These are phyloP conservation scores for Brasenia schreberi DNA, from an alignment of 164 flowering plant species.

Conservation along the genomic window DNA sequence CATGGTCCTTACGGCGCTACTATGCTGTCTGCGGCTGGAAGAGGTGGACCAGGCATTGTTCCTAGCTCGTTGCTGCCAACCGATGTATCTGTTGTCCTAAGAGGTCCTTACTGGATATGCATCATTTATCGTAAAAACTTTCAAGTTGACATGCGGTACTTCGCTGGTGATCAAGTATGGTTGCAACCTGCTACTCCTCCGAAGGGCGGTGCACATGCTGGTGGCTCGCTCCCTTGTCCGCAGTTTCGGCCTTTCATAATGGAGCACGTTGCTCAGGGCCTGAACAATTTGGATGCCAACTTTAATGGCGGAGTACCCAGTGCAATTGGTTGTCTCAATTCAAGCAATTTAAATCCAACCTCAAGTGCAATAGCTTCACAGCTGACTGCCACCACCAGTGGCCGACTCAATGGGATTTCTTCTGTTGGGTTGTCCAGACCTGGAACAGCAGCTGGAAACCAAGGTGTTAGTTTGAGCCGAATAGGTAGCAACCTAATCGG, in stretches of 20 bases:
- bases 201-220: slow-evolving; percentile 69
- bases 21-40: slow-evolving; percentile 67
- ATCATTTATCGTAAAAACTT: slow-evolving; percentile 84
- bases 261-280: slow-evolving; percentile 99
- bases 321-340: slow-evolving; percentile 31
- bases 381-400: slow-evolving; percentile 30
- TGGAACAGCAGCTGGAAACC: slow-evolving; percentile 22
- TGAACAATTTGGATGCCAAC: slow-evolving; percentile 75
- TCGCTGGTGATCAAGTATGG: slow-evolving; percentile 99
- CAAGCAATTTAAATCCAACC: slow-evolving; percentile 25
- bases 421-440: slow-evolving; percentile 46
- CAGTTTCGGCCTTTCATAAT: slow-evolving; percentile 98
- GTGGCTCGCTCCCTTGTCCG: slow-evolving; percentile 97
- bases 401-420: slow-evolving; percentile 35
- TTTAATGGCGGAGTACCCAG: slow-evolving; percentile 45
- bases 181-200: slow-evolving; percentile 99
- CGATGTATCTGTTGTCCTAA: slow-evolving; percentile 92
- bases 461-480: slow-evolving; percentile 42
- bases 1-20: slow-evolving; percentile 53
- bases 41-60: slow-evolving; percentile 96
- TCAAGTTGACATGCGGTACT: slow-evolving; percentile 99
- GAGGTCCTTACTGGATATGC: slow-evolving; percentile 97
- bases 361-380: slow-evolving; percentile 39
- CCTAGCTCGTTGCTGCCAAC: slow-evolving; percentile 94
- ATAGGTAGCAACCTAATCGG: slow-evolving; percentile 36